Conservation (phyloP, 192 early-diverging fungal species). For the Lunasporangiospora selenospora region DNA sequence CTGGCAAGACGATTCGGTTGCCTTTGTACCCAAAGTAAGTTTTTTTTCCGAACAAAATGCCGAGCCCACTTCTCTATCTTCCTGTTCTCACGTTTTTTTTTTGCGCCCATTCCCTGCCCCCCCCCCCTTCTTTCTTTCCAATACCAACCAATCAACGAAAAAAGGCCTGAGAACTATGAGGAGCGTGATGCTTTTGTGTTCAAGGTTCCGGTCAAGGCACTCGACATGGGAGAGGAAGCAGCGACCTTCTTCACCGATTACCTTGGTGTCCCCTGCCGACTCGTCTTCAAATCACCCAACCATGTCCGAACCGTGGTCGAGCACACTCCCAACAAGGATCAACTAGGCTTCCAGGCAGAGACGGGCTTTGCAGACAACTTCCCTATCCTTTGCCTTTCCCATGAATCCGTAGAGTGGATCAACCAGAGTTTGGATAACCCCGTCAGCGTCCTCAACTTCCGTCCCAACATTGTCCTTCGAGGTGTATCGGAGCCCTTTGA, state of each 20-base stretch:
- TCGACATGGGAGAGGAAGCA: constrained; percentile 64
- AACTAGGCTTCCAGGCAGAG: constrained; percentile 34
- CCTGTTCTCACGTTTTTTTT: no score
- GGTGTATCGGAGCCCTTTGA: constrained; percentile 50
- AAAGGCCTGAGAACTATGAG: no score
- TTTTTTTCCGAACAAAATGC: no score
- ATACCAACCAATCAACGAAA: no score
- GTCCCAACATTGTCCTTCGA: constrained; percentile 72
- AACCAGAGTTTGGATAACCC: constrained; percentile 53
- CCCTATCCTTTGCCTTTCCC: constrained; percentile 66
- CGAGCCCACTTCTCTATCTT: no score
- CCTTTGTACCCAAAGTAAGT: constrained; percentile 41
- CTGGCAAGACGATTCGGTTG: constrained; percentile 23
- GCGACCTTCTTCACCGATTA: constrained; percentile 55
- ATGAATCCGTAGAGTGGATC: constrained; percentile 62
- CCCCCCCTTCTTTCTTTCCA: no score
- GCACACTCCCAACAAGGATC: constrained; percentile 40
- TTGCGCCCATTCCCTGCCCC: no score
- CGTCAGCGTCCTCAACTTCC: constrained; percentile 61
- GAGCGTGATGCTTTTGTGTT: no score
- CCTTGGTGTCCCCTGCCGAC: constrained; percentile 27
- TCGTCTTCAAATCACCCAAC: constrained; percentile 51
- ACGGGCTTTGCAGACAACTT: constrained; percentile 77
- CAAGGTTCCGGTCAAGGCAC: no score
- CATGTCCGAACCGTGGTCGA: constrained; percentile 26